Evolutionary conservation across 1,284 basidiomycete species (phyloP).

Genomic region (Fereydounia khargensis): DNA sequence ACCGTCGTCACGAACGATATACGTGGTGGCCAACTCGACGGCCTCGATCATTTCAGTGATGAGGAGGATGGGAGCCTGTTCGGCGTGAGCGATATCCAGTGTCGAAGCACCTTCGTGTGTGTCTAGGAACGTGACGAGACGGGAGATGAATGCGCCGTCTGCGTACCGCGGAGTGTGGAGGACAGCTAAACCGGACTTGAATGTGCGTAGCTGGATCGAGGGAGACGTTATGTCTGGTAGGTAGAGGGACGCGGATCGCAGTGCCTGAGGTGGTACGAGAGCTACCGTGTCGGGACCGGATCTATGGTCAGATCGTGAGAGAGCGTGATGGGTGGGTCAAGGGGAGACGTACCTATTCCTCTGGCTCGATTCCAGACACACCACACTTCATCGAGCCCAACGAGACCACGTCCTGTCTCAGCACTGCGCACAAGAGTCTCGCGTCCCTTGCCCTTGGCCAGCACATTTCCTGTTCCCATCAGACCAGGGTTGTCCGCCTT

Average conservation of each 20-base stretch:
- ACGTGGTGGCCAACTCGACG: constrained; percentile 28
- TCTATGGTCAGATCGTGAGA: no score
- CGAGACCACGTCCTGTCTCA: constrained; percentile 59
- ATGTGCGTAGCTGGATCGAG: constrained; percentile 68
- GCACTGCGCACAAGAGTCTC: constrained; percentile 7
- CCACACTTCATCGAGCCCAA: constrained; percentile 93
- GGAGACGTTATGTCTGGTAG: constrained; percentile 71
- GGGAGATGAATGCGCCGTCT: constrained; percentile 32
- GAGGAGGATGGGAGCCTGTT: constrained; percentile 37
- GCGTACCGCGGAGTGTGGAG: constrained; percentile 71
- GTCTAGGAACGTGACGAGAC: constrained; percentile 33
- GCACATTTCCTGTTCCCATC: constrained; percentile 49
- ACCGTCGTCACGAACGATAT: constrained; percentile 49
- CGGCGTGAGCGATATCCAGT: constrained; percentile 38
- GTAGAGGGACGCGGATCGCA: constrained; percentile 71
- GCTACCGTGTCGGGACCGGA: no score
- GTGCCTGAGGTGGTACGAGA: constrained; percentile 80
- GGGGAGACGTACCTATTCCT: constrained; percentile 75
- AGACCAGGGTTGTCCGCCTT: constrained; percentile 52
- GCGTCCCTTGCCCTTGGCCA: constrained; percentile 47
- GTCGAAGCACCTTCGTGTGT: constrained; percentile 35
- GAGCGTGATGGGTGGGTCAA: no score
- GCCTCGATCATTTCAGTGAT: constrained; percentile 44
- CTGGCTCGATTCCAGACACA: constrained; percentile 93
- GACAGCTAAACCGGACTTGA: constrained; percentile 73